Conservation (phyloP, 2,329 filamentous ascomycete genomes). For the Hortaea sp. region DNA sequence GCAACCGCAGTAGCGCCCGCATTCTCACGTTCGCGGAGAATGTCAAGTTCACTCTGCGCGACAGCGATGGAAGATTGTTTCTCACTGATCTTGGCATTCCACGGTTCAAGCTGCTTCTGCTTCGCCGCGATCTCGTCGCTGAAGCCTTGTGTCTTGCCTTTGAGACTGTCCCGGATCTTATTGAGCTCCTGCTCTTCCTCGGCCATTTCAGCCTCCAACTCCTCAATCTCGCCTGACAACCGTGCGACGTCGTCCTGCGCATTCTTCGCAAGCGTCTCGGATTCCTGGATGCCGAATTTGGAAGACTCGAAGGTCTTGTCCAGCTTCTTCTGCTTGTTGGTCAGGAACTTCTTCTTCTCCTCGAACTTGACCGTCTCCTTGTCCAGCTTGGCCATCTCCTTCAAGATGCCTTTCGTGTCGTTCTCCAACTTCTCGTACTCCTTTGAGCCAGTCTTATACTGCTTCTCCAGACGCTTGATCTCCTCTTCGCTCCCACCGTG, state of each 20-base stretch:
- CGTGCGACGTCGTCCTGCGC: conserved; percentile 69
- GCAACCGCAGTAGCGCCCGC: conserved; percentile 75
- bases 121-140: conserved; percentile 87
- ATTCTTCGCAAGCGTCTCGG: conserved; percentile 66
- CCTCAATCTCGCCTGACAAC: conserved; percentile 61
- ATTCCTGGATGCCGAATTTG: conserved; percentile 63
- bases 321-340: conserved; percentile 85
- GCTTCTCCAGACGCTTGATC: conserved; percentile 81
- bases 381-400: conserved; percentile 86
- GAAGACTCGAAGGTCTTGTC: conserved; percentile 77
- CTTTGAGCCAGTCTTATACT: conserved; percentile 71
- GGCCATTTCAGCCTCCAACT: conserved; percentile 66
- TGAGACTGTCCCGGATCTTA: conserved; percentile 74
- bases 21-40: conserved; percentile 80
- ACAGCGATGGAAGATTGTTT: conserved; percentile 92
- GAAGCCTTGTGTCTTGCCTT: conserved; percentile 90
- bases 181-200: conserved; percentile 72
- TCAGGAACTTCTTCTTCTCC: conserved; percentile 91
- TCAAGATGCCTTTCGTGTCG: conserved; percentile 64
- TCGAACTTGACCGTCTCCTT: conserved; percentile 96
- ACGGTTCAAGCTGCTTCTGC: conserved; percentile 90
- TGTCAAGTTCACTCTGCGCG: conserved; percentile 86
- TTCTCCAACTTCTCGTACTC: conserved; percentile 78
- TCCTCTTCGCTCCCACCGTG: conserved; percentile 81
- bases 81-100: conserved; percentile 94